phyloP scores from a whole-genome alignment of 2,329 filamentous ascomycete genomes.

The Aureobasidium sp. region DNA sequence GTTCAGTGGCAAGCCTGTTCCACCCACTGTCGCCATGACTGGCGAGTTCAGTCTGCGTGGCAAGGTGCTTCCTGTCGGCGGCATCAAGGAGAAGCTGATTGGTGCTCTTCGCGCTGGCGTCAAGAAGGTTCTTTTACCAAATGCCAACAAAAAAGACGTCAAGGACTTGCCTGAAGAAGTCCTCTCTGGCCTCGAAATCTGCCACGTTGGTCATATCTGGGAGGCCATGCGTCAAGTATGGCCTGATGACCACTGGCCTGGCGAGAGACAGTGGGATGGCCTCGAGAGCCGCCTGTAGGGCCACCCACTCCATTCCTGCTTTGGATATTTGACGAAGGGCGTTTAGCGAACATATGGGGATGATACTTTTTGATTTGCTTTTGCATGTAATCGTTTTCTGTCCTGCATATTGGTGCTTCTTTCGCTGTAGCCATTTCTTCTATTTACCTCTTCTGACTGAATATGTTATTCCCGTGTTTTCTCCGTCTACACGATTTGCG shows the following conservation, averaged over 20 bases:
- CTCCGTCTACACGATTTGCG: conserved; percentile 1
- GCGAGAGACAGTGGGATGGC: conserved; percentile 59
- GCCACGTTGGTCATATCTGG: conserved; percentile 88
- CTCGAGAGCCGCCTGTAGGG: conserved; percentile 70
- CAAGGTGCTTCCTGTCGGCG: conserved; percentile 86
- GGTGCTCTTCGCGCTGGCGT: conserved; percentile 88
- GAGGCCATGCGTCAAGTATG: conserved; percentile 86
- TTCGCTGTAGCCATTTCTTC: background rate
- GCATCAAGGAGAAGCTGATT: conserved; percentile 98
- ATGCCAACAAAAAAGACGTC: conserved; percentile 85
- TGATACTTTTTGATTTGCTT: background rate
- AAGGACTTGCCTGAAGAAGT: conserved; percentile 89
- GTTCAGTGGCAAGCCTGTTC: conserved; percentile 78
- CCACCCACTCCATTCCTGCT: background rate
- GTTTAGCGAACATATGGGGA: background rate
- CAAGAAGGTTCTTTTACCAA: conserved; percentile 83
- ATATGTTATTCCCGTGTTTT: background rate
- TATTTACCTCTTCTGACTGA: background rate
- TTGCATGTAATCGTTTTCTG: background rate
- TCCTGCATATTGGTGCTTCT: background rate
- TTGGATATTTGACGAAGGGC: background rate
- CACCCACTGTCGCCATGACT: conserved; percentile 93
- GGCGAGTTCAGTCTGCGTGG: conserved; percentile 73
- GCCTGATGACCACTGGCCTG: conserved; percentile 82
- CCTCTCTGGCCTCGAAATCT: conserved; percentile 75